A percentile compares a stretch with the other conserved stretches of the same genome.
These are phyloP conservation scores for Trichoderma gracile DNA, from an alignment of 2,329 filamentous ascomycete genomes.

Conservation along the genomic window DNA sequence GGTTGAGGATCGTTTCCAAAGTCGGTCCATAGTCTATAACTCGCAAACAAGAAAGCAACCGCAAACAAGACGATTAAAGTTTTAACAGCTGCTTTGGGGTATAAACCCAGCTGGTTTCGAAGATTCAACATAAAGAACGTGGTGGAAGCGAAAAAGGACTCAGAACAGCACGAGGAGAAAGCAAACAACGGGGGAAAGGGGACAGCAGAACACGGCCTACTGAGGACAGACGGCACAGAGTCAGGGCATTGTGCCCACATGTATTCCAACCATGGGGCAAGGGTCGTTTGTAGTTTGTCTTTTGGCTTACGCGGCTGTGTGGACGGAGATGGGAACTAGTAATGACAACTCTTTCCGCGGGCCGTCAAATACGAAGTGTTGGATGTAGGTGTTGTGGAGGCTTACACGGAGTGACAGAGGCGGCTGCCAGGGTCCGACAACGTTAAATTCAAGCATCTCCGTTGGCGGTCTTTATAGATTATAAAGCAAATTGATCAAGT, in stretches of 20 bases:
- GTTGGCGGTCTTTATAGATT: background rate
- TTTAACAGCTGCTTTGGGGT: slow-evolving; percentile 34
- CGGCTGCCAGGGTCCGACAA: background rate
- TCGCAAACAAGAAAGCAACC: slow-evolving; percentile 32
- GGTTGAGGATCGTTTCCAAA: slow-evolving; percentile 20
- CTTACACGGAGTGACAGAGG: background rate
- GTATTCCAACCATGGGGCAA: background rate
- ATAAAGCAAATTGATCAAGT: too few relatives aligned
- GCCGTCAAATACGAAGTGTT: background rate
- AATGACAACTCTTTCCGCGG: too few relatives aligned
- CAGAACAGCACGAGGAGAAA: background rate
- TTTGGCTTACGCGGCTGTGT: background rate
- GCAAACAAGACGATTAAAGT: slow-evolving; percentile 34
- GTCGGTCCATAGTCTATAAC: slow-evolving; percentile 38
- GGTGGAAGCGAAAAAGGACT: too few relatives aligned
- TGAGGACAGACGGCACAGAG: background rate
- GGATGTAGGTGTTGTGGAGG: background rate
- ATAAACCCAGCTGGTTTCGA: slow-evolving; percentile 24
- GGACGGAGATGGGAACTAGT: background rate
- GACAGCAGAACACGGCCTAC: background rate
- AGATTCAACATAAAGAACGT: slow-evolving; percentile 21
- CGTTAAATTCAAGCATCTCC: slow-evolving; percentile 4
- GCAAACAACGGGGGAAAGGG: background rate
- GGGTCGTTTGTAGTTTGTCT: background rate
- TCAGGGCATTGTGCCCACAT: background rate